Evolutionary conservation across 441 rosid species (phyloP), one percentile per base, ranked within the genome.

Genomic region (Macaranga tanarius): DNA sequence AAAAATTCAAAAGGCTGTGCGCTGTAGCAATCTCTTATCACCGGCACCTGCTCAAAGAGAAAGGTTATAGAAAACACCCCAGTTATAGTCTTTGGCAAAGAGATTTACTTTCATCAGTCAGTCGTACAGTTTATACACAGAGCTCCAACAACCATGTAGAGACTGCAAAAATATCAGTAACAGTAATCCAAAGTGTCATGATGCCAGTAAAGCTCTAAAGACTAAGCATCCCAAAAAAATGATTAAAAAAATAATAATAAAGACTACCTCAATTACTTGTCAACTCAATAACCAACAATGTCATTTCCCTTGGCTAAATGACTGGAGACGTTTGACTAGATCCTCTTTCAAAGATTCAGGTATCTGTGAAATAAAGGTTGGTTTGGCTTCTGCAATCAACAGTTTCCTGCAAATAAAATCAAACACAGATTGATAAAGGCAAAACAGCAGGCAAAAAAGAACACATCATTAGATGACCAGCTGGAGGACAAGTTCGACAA

Each of bases 281-380:
- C 34, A 34, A 34, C 7, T 34, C 6, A 7, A 68, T 47, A 65
- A 52, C 40, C 54, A 19, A 38, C 60, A 20, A 57, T 74, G 71
- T 62, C 51, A 70, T 67, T 83, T 80, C 65, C 76, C 80, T 74
- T 75, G 77, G 79, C 86, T 77, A 71, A 84, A 84, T 69, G 79
- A 72, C 64, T 58, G 75, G 58, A 92, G 85, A 63, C 69, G 79
- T 54, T 83, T 87, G 47, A 89, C 76, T 12, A 89, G 84, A 56
- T 86, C 85, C 72, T 86, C 86, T 83, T 89, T 95, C 80, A 95
- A 62, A 44, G 89, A 80, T 65, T 87, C 89, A 0, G 99, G 98
- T 64, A 95, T 84, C 77, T 86, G 81, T 3, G 88, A 69, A 72
- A 76, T 82, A 54, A 84, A 85, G 25, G 79, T 73, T 67, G 83